These are phyloP conservation scores for Aspergillus melleus DNA, from an alignment of 2,329 filamentous ascomycete genomes.

Conservation along the genomic window DNA sequence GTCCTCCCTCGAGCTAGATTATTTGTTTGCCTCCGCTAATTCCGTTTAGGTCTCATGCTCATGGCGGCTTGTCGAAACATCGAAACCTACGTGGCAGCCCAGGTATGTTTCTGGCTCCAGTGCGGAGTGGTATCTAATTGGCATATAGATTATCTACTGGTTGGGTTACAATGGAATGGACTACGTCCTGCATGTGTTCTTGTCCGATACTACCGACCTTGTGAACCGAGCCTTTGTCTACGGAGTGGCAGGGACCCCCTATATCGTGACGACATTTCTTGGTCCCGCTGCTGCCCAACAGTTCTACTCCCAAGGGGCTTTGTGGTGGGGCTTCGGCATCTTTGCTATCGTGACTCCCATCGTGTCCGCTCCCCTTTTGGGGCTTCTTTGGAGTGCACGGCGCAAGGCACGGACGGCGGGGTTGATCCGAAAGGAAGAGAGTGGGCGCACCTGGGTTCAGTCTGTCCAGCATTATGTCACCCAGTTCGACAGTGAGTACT, in stretches of 20 bases:
- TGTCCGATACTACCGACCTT: slow-evolving; percentile 61
- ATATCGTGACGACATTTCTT: slow-evolving; percentile 61
- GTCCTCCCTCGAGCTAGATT: not conserved
- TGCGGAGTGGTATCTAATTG: not conserved
- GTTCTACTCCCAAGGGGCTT: slow-evolving; percentile 52
- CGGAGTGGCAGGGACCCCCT: slow-evolving; percentile 59
- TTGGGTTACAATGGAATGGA: slow-evolving; percentile 47
- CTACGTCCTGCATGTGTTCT: slow-evolving; percentile 58
- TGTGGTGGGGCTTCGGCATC: slow-evolving; percentile 62
- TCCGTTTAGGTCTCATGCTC: slow-evolving; percentile 53
- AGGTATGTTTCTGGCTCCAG: slow-evolving; percentile 25
- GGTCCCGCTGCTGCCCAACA: slow-evolving; percentile 50
- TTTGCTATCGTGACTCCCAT: slow-evolving; percentile 61
- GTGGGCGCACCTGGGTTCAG: slow-evolving; percentile 50
- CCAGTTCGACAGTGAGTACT: not conserved
- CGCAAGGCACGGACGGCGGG: slow-evolving; percentile 56
- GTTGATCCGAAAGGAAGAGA: slow-evolving; percentile 27
- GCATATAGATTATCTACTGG: slow-evolving; percentile 50
- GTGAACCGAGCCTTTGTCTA: slow-evolving; percentile 60
- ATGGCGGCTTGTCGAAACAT: slow-evolving; percentile 63
- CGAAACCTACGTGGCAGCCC: slow-evolving; percentile 62
- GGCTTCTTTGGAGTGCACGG: slow-evolving; percentile 55
- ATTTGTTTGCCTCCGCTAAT: not conserved
- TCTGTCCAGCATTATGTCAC: slow-evolving; percentile 54
- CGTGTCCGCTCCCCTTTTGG: slow-evolving; percentile 55